Percentiles rank a stretch among this genome's conserved stretches.
phyloP scores from a whole-genome alignment of 768 basidiomycete genomes.

The Hygrophoropsis aurantiaca region DNA sequence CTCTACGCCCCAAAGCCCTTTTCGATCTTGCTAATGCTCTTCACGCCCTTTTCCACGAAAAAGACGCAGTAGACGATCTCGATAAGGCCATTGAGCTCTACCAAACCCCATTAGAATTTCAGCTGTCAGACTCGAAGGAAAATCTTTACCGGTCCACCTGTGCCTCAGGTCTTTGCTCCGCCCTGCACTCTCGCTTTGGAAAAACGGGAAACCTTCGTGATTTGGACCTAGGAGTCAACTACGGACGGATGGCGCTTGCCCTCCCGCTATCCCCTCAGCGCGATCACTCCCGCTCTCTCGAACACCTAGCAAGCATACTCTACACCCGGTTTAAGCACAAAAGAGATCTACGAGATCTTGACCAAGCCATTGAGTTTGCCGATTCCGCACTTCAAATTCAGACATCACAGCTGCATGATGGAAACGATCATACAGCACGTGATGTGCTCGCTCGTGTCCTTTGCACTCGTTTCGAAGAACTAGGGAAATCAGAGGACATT shows the following conservation, averaged over 20 bases:
- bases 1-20: constrained; percentile 13
- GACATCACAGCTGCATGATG: constrained; percentile 11
- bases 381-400: constrained; percentile 12
- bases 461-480: constrained; percentile 1
- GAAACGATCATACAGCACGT: neutral
- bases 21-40: constrained; percentile 31
- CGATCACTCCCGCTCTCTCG: constrained; percentile 7
- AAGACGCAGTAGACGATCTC: neutral
- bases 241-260: too few species aligned
- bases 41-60: too few species aligned
- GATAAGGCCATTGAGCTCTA: constrained; percentile 1
- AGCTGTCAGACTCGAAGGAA: too few species aligned
- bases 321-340: constrained; percentile 20
- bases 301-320: constrained; percentile 12
- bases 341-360: constrained; percentile 14
- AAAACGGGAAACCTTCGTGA: constrained; percentile 8
- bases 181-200: constrained; percentile 8
- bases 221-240: too few species aligned
- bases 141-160: constrained; percentile 8
- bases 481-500: constrained; percentile 12
- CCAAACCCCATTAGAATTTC: too few species aligned
- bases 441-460: constrained; percentile 13
- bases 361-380: constrained; percentile 14
- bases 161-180: constrained; percentile 9
- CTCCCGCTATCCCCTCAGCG: too few species aligned